These are phyloP conservation scores for Malus sylvestris DNA, from an alignment of 306 rosid species.

Conservation along the genomic window DNA sequence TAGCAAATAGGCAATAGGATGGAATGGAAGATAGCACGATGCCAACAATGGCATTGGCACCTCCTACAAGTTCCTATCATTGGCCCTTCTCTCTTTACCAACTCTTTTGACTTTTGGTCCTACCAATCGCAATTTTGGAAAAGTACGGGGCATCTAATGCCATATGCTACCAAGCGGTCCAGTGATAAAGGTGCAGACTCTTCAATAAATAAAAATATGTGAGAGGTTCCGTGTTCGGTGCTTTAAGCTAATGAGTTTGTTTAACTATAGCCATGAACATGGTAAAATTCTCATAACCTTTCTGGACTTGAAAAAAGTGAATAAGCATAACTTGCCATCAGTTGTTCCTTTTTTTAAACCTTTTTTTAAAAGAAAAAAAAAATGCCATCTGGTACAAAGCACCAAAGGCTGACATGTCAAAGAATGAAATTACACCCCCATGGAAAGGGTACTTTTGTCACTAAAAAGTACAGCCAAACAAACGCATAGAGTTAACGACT, in stretches of 20 bases:
- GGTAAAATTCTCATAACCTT: too few species aligned
- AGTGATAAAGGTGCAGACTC: too few species aligned
- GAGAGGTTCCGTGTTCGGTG: too few species aligned
- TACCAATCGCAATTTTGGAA: conserved; percentile 29
- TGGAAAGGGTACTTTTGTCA: conserved; percentile 47
- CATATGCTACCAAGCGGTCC: neutral
- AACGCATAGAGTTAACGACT: conserved; percentile 44
- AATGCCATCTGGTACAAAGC: neutral
- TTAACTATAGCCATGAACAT: rapidly evolving
- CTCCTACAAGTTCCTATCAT: conserved; percentile 36
- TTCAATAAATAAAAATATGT: too few species aligned
- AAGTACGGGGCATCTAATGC: conserved; percentile 53
- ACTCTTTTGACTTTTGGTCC: conserved; percentile 40
- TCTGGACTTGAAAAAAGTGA: too few species aligned
- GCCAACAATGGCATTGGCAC: neutral
- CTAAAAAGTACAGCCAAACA: conserved; percentile 29
- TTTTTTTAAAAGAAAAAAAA: too few species aligned
- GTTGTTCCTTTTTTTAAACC: rapidly evolving
- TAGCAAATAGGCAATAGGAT: neutral
- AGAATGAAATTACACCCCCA: conserved; percentile 20
- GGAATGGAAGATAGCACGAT: conserved; percentile 4
- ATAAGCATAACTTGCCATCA: too few species aligned
- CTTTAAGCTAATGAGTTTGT: too few species aligned
- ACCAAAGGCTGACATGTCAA: neutral
- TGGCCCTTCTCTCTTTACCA: conserved; percentile 31